Evolutionary conservation across 495 filamentous ascomycete species (phyloP), one percentile per base, ranked within the genome.

Genomic region (Neurospora intermedia): DNA sequence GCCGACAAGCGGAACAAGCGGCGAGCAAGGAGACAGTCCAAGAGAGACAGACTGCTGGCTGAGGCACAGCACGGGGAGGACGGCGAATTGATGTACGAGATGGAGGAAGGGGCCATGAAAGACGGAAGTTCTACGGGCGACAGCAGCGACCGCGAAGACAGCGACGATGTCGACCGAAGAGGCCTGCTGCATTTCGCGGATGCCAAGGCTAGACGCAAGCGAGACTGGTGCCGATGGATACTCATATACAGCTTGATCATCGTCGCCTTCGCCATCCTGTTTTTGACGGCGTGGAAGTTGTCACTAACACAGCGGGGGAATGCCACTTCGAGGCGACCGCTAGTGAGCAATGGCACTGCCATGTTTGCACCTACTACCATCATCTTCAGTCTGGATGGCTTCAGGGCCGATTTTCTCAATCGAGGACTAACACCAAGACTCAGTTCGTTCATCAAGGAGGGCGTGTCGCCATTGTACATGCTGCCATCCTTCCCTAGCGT

Each of bases 321-420:
- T 9, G 15, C 13, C 54, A 35, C 27, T 38, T 66, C 54, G 7
- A 66, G 54, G 16, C 54, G 27, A 18, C 54, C 23, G 27, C 74
- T 88, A n/a, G 77, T 87, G 46, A 93, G 88, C 74, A 95, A 95
- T 79, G 96, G 96, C 40, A 96, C 94, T 0, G 90, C 94, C 2
- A 80, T 90, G 11, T 99, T 97, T 79, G 90, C 89, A 4, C 93
- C 93, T 20, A 99, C 96, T 0, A 99, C 96, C 1, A 92, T 99
- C 48, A 81, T 98, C 69, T 92, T 99, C 75, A 98, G 95, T 43
- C 86, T 99, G 11, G 96, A 99, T 81, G 96, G 96, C 3, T 98
- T 99, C 80, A 90, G 96, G n/a, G 94, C 96, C 3, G 96, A 98
- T 80, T 99, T 97, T 75, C 87, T 99, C 43, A 87, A 88, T 42